Base-by-base conservation (phyloP, 2,329 filamentous ascomycete genomes). In the Penicillium verrucosum region DNA sequence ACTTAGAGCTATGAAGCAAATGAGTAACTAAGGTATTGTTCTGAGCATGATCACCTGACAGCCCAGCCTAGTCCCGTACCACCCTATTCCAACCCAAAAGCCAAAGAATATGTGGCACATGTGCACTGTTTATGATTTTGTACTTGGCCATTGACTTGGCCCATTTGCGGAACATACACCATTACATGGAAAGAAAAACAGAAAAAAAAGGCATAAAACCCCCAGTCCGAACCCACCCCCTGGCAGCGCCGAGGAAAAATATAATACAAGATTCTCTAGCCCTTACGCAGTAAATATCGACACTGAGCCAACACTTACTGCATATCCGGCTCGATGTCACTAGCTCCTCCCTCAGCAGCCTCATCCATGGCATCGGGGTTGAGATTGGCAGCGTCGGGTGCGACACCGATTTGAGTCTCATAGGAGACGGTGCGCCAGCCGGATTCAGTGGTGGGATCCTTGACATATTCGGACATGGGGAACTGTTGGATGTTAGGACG, bases 401-500 rank as follows among this genome's bases (percentile, higher is more conserved):
- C 66, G 5, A 68, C 67, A 2, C 73, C 74, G 16, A 67, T 63
- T 44, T 69, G 68, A 23, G 69, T 78, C 61, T 83, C 79, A 56
- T 86, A 81, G 32, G 81, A 80, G 43, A 84, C 74, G 30, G 82
- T 80, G 66, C 76, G 79, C 85, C 85, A 87, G 5, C 84, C 83
- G 18, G 81, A 76, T 5, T 77, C 71, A 58, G 79, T 73, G 1
- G 68, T 70, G 2, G 74, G 52, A 59, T 87, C 85, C 67, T 87
- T 87, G 51, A 83, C 68, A 59, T 85, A 87, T 71, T 87, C 85
- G 30, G 85, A 82, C 59, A 86, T 87, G 3, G 85, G 84, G 76
- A 87, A 88, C 77, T 80, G 23, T 4, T 23, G 2, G 5, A n/a
- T 14, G 32, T 62, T 37, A 54, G 30, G 10, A 38, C 1, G 27